A percentile compares a stretch with the other conserved stretches of the same genome.
Conservation (phyloP, 2,329 filamentous ascomycete genomes). For the Ascochyta koolunga region DNA sequence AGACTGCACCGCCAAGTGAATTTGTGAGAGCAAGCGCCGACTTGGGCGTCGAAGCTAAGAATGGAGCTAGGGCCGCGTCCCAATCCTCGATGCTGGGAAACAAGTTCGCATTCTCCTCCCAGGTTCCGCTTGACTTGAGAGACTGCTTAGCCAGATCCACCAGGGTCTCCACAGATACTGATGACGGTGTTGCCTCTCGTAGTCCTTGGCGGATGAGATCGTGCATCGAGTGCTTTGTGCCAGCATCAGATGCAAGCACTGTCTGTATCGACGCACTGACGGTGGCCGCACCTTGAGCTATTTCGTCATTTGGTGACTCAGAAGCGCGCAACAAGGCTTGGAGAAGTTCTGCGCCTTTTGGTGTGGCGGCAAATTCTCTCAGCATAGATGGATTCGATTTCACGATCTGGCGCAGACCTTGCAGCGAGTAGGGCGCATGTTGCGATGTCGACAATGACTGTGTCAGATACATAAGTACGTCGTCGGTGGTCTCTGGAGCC, state of each 20-base stretch:
- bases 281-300: slow-evolving; percentile 52
- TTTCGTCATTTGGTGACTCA: slow-evolving; percentile 59
- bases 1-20: slow-evolving; percentile 71
- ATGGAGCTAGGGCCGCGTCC: slow-evolving; percentile 64
- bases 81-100: slow-evolving; percentile 71
- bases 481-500: slow-evolving; percentile 45
- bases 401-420: slow-evolving; percentile 55
- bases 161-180: slow-evolving; percentile 61
- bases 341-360: slow-evolving; percentile 57
- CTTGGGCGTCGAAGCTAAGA: slow-evolving; percentile 62
- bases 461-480: slow-evolving; percentile 48
- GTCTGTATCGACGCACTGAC: slow-evolving; percentile 48
- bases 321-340: slow-evolving; percentile 60
- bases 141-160: slow-evolving; percentile 60
- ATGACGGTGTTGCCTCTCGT: slow-evolving; percentile 50
- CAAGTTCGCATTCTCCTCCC: slow-evolving; percentile 53
- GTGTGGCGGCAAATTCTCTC: slow-evolving; percentile 51
- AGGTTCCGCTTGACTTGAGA: slow-evolving; percentile 41
- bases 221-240: slow-evolving; percentile 55
- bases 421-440: slow-evolving; percentile 44
- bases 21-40: slow-evolving; percentile 76
- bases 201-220: slow-evolving; percentile 61
- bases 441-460: slow-evolving; percentile 47
- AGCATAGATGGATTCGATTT: slow-evolving; percentile 50
- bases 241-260: slow-evolving; percentile 45